phyloP scores from a whole-genome alignment of 176 grass and related monocot genomes.

The Avena eriantha region DNA sequence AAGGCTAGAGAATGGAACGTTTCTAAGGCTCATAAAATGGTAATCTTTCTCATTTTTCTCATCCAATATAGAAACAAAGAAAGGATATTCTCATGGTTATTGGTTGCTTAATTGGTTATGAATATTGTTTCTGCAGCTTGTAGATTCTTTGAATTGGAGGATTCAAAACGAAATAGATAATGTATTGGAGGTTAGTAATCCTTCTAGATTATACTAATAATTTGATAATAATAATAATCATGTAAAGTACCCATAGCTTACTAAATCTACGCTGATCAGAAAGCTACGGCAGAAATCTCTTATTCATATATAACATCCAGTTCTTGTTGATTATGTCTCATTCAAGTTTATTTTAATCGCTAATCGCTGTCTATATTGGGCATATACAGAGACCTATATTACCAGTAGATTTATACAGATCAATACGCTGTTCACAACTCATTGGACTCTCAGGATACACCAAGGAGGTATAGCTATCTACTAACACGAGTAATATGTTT shows the following conservation, averaged over 20 bases:
- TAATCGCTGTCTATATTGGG: slow-evolving; percentile 39
- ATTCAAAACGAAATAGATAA: slow-evolving; percentile 88
- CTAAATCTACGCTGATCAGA: neutral
- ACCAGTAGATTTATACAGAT: slow-evolving; percentile 83
- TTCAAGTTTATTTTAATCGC: neutral
- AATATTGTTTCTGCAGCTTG: slow-evolving; percentile 63
- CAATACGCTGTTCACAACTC: slow-evolving; percentile 87
- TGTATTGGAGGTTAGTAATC: slow-evolving; percentile 74
- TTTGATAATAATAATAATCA: slow-evolving; percentile 18
- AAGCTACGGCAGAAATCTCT: neutral
- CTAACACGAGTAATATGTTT: slow-evolving; percentile 23
- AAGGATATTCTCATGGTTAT: slow-evolving; percentile 1
- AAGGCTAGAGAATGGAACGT: slow-evolving; percentile 90
- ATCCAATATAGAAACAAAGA: neutral
- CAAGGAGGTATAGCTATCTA: slow-evolving; percentile 70
- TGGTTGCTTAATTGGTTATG: slow-evolving; percentile 4
- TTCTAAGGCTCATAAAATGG: slow-evolving; percentile 96
- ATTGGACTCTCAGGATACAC: slow-evolving; percentile 92
- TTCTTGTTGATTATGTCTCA: neutral
- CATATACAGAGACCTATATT: slow-evolving; percentile 86
- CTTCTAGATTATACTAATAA: slow-evolving; percentile 37
- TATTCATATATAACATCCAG: neutral
- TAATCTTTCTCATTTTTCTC: slow-evolving; percentile 39
- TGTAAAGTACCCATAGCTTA: slow-evolving; percentile 10
- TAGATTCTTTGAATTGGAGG: slow-evolving; percentile 95